Evolutionary conservation across 2,329 filamentous ascomycete genomes (phyloP), one percentile per base, ranked within the genome.

Genomic region (Clonostachys chloroleuca): DNA sequence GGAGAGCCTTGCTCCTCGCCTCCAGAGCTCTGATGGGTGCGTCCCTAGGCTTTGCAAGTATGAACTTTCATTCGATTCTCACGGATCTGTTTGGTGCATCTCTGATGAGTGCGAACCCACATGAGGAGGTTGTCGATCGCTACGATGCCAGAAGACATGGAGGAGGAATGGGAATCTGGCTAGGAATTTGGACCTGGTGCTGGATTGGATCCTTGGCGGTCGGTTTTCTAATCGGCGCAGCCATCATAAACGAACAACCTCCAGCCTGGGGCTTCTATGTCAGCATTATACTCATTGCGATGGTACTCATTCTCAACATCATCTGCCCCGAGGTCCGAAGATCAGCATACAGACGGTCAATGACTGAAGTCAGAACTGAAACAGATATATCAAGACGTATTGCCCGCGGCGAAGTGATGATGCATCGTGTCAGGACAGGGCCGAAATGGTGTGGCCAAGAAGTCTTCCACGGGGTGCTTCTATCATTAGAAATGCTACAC

Each of bases 401-500:
- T 12, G 84, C 83, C 30, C 76, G 84, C 40, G 87, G 88, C 3
- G 87, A 92, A 60, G 74, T 90, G 55, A 91, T 84, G 71, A 81
- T 92, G 72, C 86, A 91, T 60, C 78, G 89, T 50, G 77, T 81
- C 46, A 80, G 85, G 46, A 84, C 81, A 44, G 86, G 86, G 0
- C 88, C 87, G 0, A 81, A 71, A 55, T 89, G 86, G 80, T 91
- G 86, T 86, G 84, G 82, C 43, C 79, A 92, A 61, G 87, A 92
- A 60, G 77, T 89, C 18, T 81, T 81, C 63, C 86, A 88, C 41
- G 88, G 87, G 10, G 57, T 87, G 17, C 69, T 80, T 16, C 71
- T 92, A 41, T 83, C 78, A 43, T 61, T 78, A 17, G 80, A 84
- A 56, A 91, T 92, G 87, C 69, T 89, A 44, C 78, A 77, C 36